Base-by-base conservation (phyloP, 1,139 yeast species). In the Yamadazyma sp. region DNA sequence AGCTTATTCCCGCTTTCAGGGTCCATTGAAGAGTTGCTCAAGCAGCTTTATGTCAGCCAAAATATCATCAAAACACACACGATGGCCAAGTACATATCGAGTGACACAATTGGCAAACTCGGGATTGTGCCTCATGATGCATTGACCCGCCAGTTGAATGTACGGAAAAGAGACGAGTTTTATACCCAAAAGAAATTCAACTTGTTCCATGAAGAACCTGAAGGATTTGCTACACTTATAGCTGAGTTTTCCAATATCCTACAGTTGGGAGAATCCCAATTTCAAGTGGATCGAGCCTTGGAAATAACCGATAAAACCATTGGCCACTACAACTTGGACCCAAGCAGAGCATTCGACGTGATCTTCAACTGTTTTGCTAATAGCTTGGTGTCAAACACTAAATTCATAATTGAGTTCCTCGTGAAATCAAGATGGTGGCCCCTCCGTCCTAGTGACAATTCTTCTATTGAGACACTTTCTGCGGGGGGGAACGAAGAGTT, bases 321-420 rank as follows among this genome's bases (percentile, higher is more conserved):
- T 39, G 97, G 96, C 1, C 87, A 83, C 56, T 91, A 80, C 57
- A 76, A 75, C 37, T 69, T 92, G 39, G 97, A 92, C 52, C 87
- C 95, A 1, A 76, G 79, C 42, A 72, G 91, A 42, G 79, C 81
- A 24, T 69, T 91, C 42, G 87, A 87, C 48, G 49, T 84, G 1
- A 49, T 84, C 5, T 54, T 87, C 34, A 82, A 79, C 38, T 56
- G 84, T 2, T 72, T 72, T 23, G 53, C 75, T 2, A 64, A 66
- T 38, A 66, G 69, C 42, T 50, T 83, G 9, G 69, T 73, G 0
- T 61, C 69, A 1, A 69, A 77, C 32, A 67, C 72, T 41, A 54
- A 61, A 9, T 75, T 81, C 45, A 65, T 78, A 17, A 36, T 86
- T 0, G 55, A 59, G 1, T 65, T 87, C 17, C 61, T 87, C 36